These are phyloP conservation scores for Sugiyamaella qingdaonensis DNA, from an alignment of 805 yeast species.

Conservation along the genomic window DNA sequence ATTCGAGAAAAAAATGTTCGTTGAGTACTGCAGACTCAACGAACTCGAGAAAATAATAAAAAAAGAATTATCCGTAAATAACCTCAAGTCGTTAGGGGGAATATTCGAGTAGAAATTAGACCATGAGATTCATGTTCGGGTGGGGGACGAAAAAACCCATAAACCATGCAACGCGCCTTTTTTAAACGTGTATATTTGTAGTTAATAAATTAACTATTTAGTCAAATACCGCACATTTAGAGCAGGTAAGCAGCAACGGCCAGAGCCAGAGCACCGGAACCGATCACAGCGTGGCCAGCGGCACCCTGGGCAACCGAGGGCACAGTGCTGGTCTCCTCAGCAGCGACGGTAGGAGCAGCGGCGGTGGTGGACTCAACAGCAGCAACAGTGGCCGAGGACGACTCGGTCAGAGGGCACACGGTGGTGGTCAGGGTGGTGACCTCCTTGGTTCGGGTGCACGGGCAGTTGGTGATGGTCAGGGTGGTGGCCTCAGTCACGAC, in stretches of 20 bases:
- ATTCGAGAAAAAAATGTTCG: neutral
- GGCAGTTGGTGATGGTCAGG: conserved; percentile 80
- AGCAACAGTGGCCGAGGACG: conserved; percentile 35
- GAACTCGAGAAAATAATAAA: neutral
- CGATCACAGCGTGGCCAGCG: conserved; percentile 23
- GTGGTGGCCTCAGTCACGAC: conserved; percentile 77
- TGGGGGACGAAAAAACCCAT: too few relatives aligned
- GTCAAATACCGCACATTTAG: conserved; percentile 25
- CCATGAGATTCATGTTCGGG: too few relatives aligned
- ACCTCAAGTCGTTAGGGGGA: too few relatives aligned
- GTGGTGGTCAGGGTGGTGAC: conserved; percentile 31
- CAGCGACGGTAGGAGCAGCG: conserved; percentile 17
- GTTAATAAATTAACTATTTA: neutral
- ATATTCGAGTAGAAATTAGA: too few relatives aligned
- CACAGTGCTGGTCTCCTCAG: conserved; percentile 19
- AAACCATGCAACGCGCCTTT: neutral
- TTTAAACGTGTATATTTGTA: conserved; percentile 1
- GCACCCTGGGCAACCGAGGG: conserved; percentile 19
- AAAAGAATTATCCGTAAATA: too few relatives aligned
- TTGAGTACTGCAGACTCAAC: conserved; percentile 1
- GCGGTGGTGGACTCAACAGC: conserved; percentile 33
- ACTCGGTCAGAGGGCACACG: conserved; percentile 26
- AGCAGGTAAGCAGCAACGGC: conserved; percentile 48
- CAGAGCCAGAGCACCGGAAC: conserved; percentile 44
- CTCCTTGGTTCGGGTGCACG: conserved; percentile 60